Percentiles rank a stretch among this genome's conserved stretches.
These are phyloP conservation scores for Amanita subjunquillea DNA, from an alignment of 768 basidiomycete species.

Conservation along the genomic window DNA sequence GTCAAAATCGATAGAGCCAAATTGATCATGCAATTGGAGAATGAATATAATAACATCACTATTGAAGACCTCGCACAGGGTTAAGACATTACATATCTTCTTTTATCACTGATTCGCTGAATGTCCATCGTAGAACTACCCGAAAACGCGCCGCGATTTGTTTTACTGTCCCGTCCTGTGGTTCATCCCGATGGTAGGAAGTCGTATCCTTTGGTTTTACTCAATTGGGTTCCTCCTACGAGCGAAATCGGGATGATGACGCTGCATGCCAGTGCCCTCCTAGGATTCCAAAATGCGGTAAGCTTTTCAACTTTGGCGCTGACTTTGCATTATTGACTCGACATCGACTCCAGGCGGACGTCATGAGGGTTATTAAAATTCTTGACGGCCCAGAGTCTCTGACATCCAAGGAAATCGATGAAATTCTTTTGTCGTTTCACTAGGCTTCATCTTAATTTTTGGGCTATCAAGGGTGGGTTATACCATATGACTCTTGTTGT, in stretches of 20 bases:
- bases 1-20: conserved; percentile 86
- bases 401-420: conserved; percentile 62
- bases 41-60: conserved; percentile 64
- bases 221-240: conserved; percentile 81
- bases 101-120: not conserved
- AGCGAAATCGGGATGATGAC: conserved; percentile 71
- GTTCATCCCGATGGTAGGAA: conserved; percentile 72
- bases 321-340: not conserved
- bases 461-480: not conserved
- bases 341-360: conserved; percentile 42
- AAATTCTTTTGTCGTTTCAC: conserved; percentile 31
- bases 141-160: conserved; percentile 78
- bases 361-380: conserved; percentile 74
- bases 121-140: conserved; percentile 55
- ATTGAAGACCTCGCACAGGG: conserved; percentile 87
- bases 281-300: conserved; percentile 74
- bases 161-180: conserved; percentile 77
- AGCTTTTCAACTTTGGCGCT: conserved; percentile 15
- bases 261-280: conserved; percentile 72
- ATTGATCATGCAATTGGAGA: conserved; percentile 76
- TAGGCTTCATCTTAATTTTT: not conserved
- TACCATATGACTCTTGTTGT: not conserved
- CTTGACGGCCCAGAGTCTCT: conserved; percentile 75
- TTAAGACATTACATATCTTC: conserved; percentile 17
- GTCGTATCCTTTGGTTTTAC: conserved; percentile 74